phyloP scores from a whole-genome alignment of 2,329 filamentous ascomycete genomes.

The Penicillium sumatraense region DNA sequence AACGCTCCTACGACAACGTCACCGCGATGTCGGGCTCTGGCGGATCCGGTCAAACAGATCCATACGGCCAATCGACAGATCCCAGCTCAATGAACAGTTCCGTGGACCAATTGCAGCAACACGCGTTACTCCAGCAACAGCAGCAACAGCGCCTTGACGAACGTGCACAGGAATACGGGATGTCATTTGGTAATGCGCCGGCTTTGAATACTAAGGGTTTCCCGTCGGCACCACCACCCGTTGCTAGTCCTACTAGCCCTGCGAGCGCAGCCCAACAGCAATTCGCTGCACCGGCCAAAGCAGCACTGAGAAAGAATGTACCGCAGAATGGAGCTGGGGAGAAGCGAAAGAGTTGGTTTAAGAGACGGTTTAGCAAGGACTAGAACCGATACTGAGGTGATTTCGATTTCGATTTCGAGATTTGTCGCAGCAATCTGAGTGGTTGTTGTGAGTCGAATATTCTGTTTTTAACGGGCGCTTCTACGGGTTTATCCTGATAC shows the following conservation, averaged over 20 bases:
- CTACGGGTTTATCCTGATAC: too few species aligned
- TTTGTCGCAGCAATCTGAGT: too few species aligned
- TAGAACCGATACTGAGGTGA: constrained; percentile 12
- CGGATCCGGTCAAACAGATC: constrained; percentile 71
- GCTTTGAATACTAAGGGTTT: constrained; percentile 39
- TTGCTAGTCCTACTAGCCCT: constrained; percentile 3
- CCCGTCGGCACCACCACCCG: constrained; percentile 20
- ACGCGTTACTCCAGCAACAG: constrained; percentile 39
- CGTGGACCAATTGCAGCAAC: constrained; percentile 71
- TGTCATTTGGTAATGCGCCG: constrained; percentile 53
- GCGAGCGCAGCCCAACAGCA: constrained; percentile 18
- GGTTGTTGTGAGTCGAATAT: too few species aligned
- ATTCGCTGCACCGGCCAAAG: not conserved
- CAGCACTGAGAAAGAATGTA: not conserved
- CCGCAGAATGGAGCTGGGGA: constrained; percentile 47
- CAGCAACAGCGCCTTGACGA: constrained; percentile 41
- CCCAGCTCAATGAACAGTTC: constrained; percentile 95
- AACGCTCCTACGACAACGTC: constrained; percentile 85
- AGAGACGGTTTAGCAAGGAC: constrained; percentile 72
- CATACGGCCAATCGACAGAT: constrained; percentile 80
- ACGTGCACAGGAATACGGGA: constrained; percentile 65
- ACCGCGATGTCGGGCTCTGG: constrained; percentile 67
- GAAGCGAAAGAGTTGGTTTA: constrained; percentile 91
- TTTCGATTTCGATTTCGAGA: not conserved
- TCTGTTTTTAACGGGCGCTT: too few species aligned